Conservation (phyloP, 2,329 filamentous ascomycete genomes). For the Penicillium sp. region DNA sequence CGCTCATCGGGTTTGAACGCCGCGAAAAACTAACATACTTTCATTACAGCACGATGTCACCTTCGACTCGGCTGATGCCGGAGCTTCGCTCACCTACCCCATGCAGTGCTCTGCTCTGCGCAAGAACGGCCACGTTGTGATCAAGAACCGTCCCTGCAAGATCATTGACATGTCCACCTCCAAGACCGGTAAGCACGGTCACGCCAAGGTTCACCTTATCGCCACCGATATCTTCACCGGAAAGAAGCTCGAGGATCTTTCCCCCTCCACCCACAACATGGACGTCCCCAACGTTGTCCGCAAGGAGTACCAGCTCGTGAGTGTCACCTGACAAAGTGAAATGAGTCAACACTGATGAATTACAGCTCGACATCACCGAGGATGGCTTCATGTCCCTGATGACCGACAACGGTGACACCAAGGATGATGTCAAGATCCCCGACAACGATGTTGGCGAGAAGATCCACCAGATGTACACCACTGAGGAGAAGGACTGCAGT, state of each 20-base stretch:
- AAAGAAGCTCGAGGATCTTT: constrained; percentile 99
- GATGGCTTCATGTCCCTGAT: constrained; percentile 95
- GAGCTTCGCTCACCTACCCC: constrained; percentile 89
- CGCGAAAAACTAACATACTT: constrained; percentile 15
- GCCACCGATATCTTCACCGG: constrained; percentile 98
- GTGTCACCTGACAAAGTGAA: constrained; percentile 40
- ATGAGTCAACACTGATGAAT: not conserved
- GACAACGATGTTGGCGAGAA: constrained; percentile 86
- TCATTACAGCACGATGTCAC: constrained; percentile 64
- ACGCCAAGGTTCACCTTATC: constrained; percentile 99
- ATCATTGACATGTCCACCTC: constrained; percentile 99
- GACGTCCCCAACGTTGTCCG: constrained; percentile 93
- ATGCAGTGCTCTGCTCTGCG: constrained; percentile 99
- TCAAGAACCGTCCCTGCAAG: constrained; percentile 99
- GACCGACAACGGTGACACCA: constrained; percentile 79
- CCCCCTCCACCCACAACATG: constrained; percentile 84
- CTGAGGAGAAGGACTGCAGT: constrained; percentile 93
- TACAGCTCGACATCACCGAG: constrained; percentile 85
- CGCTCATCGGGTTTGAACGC: constrained; percentile 16
- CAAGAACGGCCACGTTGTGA: constrained; percentile 98
- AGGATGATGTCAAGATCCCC: constrained; percentile 93
- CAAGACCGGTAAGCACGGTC: constrained; percentile 99
- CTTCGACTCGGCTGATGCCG: constrained; percentile 95
- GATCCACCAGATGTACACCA: constrained; percentile 77
- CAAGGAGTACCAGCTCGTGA: constrained; percentile 91